Percentiles rank a stretch among this genome's conserved stretches.
Evolutionary conservation across 306 rosid species (phyloP).

Genomic region (Abrus pulchellus): DNA sequence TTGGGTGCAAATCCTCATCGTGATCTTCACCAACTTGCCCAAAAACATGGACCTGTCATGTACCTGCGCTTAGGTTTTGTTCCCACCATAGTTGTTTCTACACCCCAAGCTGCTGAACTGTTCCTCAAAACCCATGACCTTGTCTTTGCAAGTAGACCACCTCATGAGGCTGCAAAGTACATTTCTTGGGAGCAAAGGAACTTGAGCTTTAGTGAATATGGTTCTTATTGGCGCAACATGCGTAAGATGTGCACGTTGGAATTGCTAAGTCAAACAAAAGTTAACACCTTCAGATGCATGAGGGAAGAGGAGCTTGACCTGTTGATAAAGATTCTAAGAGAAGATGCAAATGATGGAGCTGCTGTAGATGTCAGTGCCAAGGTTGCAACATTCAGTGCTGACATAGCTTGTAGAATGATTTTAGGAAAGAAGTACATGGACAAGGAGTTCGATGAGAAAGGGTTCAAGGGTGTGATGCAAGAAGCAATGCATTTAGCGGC

Average conservation of each 20-base stretch:
- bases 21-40: slow-evolving; percentile 59
- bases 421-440: slow-evolving; percentile 69
- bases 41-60: slow-evolving; percentile 73
- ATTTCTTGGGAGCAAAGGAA: slow-evolving; percentile 57
- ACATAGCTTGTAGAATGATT: slow-evolving; percentile 65
- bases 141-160: slow-evolving; percentile 69
- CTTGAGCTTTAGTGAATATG: slow-evolving; percentile 55
- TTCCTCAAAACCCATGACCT: slow-evolving; percentile 72
- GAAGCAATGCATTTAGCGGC: slow-evolving; percentile 55
- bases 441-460: slow-evolving; percentile 60
- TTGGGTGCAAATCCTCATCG: slow-evolving; percentile 63
- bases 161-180: slow-evolving; percentile 47
- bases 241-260: slow-evolving; percentile 77
- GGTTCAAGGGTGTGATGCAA: slow-evolving; percentile 61
- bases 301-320: slow-evolving; percentile 67
- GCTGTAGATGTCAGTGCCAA: slow-evolving; percentile 63
- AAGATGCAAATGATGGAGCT: slow-evolving; percentile 44
- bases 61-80: slow-evolving; percentile 60
- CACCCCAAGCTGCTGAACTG: slow-evolving; percentile 72
- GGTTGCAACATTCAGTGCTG: slow-evolving; percentile 46
- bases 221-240: slow-evolving; percentile 75
- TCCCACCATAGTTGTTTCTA: slow-evolving; percentile 67
- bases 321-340: slow-evolving; percentile 49
- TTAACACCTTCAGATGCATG: slow-evolving; percentile 58
- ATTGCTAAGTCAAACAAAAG: slow-evolving; percentile 61